These are phyloP conservation scores for Alternaria sp. DNA, from an alignment of 2,329 filamentous ascomycete genomes.

Conservation along the genomic window DNA sequence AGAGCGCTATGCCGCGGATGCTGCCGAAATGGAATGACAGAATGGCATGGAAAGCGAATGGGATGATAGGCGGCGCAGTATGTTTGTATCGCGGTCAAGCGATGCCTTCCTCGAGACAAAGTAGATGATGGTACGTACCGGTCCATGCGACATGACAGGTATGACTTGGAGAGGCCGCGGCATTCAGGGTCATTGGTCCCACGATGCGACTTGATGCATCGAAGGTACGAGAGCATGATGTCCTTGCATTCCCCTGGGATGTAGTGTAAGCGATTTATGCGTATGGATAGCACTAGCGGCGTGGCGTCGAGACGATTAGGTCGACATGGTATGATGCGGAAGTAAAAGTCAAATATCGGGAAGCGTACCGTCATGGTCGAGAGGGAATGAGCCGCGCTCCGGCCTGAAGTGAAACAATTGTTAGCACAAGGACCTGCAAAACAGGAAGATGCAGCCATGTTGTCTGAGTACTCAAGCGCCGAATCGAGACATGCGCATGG, in stretches of 20 bases:
- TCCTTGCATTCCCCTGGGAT: constrained; percentile 85
- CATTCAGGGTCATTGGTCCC: constrained; percentile 89
- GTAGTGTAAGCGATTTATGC: constrained; percentile 8
- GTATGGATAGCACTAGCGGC: too few species aligned
- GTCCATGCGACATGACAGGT: constrained; percentile 93
- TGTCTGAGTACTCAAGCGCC: too few species aligned
- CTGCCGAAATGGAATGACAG: constrained; percentile 31
- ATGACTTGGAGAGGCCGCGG: constrained; percentile 83
- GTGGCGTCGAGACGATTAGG: neutral
- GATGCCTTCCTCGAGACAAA: neutral
- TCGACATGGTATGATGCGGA: too few species aligned
- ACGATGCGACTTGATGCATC: constrained; percentile 82
- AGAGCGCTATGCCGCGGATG: constrained; percentile 18
- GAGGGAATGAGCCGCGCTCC: constrained; percentile 91
- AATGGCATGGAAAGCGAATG: constrained; percentile 16
- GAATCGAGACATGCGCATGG: neutral
- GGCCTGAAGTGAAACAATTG: constrained; percentile 62
- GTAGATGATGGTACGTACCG: constrained; percentile 63
- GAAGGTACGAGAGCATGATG: constrained; percentile 83
- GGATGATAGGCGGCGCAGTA: neutral
- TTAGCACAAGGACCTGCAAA: constrained; percentile 2
- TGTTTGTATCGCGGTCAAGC: neutral
- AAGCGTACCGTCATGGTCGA: constrained; percentile 81
- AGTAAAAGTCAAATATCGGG: too few species aligned
- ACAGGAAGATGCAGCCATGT: neutral